phyloP scores from a whole-genome alignment of 345 rosid species.

The Viola odorata region DNA sequence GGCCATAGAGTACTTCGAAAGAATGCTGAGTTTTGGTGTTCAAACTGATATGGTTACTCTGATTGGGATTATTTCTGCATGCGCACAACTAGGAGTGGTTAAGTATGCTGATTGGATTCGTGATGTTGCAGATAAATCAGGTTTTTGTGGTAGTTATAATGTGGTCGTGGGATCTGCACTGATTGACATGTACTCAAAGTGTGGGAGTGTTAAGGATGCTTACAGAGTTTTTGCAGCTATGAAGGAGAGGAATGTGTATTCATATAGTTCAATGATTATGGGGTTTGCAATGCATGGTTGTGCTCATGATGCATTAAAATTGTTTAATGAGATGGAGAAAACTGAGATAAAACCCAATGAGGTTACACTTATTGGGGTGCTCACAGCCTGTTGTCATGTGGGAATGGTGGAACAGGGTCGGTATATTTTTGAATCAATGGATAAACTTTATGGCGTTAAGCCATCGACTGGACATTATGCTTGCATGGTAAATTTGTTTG shows the following conservation, averaged over 20 bases:
- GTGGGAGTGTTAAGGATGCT: conserved; percentile 66
- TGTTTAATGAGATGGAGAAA: conserved; percentile 61
- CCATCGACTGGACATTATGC: conserved; percentile 66
- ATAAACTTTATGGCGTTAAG: conserved; percentile 39
- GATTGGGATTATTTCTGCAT: conserved; percentile 66
- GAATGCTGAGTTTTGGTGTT: conserved; percentile 52
- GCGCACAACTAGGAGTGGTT: conserved; percentile 65
- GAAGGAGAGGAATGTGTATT: conserved; percentile 56
- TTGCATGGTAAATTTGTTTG: conserved; percentile 81
- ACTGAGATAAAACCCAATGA: conserved; percentile 49
- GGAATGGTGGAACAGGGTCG: conserved; percentile 62
- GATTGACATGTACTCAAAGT: conserved; percentile 81
- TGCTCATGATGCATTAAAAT: conserved; percentile 48
- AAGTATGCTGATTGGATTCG: conserved; percentile 48
- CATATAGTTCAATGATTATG: conserved; percentile 78
- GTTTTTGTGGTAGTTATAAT: conserved; percentile 25
- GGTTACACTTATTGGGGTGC: conserved; percentile 74
- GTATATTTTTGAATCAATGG: conserved; percentile 53
- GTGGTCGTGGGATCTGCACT: conserved; percentile 73
- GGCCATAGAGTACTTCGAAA: conserved; percentile 50
- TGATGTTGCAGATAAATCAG: conserved; percentile 34
- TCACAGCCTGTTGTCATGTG: conserved; percentile 66
- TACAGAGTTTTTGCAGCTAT: conserved; percentile 44
- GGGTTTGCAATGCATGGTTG: conserved; percentile 78
- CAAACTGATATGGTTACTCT: conserved; percentile 48